phyloP scores from a whole-genome alignment of 768 basidiomycete species.

The Hirschioporus abietinus region DNA sequence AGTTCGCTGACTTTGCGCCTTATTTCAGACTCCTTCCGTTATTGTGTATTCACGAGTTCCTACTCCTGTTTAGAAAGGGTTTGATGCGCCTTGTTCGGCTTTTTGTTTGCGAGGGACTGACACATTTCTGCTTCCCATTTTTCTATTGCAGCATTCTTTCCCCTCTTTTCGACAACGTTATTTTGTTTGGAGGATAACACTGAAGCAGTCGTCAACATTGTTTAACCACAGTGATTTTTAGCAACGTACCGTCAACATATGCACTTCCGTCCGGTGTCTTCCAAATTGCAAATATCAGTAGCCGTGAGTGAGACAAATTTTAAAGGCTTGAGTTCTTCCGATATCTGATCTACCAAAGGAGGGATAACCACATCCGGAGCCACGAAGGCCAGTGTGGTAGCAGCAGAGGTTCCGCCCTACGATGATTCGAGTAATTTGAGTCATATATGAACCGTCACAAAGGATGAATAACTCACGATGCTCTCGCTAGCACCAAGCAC shows the following conservation, averaged over 20 bases:
- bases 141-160: constrained; percentile 84
- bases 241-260: constrained; percentile 66
- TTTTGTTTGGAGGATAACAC: constrained; percentile 50
- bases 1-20: constrained; percentile 53
- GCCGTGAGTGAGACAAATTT: constrained; percentile 61
- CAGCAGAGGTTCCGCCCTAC: constrained; percentile 68
- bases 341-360: constrained; percentile 61
- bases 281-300: constrained; percentile 80
- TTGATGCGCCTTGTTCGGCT: constrained; percentile 38
- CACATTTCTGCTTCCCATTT: constrained; percentile 97
- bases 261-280: constrained; percentile 74
- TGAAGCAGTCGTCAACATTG: constrained; percentile 1
- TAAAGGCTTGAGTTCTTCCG: constrained; percentile 52
- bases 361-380: constrained; percentile 65
- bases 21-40: constrained; percentile 70
- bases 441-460: constrained; percentile 17
- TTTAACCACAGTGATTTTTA: constrained; percentile 2
- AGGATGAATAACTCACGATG: constrained; percentile 7
- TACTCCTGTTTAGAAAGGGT: constrained; percentile 81
- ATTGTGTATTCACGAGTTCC: constrained; percentile 75
- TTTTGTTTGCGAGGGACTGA: constrained; percentile 78
- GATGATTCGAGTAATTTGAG: constrained; percentile 20
- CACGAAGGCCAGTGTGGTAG: constrained; percentile 77
- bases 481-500: constrained; percentile 36
- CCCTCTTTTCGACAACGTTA: constrained; percentile 53